Conservation (phyloP, 306 rosid species). For the Vicia sativa region DNA sequence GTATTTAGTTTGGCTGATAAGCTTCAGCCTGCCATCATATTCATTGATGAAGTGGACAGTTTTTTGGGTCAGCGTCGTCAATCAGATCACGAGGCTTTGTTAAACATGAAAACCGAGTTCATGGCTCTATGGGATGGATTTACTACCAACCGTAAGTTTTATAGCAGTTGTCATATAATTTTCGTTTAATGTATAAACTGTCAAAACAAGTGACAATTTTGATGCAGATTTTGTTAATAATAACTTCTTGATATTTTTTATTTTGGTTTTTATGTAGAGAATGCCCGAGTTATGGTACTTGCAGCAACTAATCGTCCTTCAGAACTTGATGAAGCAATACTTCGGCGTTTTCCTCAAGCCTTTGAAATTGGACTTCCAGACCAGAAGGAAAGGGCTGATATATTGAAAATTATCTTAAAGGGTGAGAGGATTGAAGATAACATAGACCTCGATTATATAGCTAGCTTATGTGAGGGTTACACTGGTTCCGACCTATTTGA, state of each 20-base stretch:
- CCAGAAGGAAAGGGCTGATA: conserved; percentile 75
- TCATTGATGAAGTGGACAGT: conserved; percentile 98
- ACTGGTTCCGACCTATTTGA: conserved; percentile 96
- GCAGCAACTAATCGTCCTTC: conserved; percentile 99
- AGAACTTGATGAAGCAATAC: conserved; percentile 98
- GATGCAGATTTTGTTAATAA: conserved; percentile 2
- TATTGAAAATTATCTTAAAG: conserved; percentile 80
- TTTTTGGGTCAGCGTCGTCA: conserved; percentile 96
- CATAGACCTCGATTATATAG: conserved; percentile 61
- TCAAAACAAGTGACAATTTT: conserved; percentile 23
- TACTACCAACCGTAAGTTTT: conserved; percentile 89
- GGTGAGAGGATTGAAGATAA: conserved; percentile 72
- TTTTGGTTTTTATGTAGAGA: conserved; percentile 48
- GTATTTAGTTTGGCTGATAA: conserved; percentile 96
- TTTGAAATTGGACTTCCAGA: conserved; percentile 92
- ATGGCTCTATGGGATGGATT: conserved; percentile 99
- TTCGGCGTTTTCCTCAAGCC: conserved; percentile 95
- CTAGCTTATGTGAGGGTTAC: conserved; percentile 78
- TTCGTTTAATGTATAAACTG: background rate
- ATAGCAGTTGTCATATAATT: background rate
- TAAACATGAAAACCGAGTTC: conserved; percentile 98
- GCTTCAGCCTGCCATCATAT: conserved; percentile 97
- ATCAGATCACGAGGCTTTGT: conserved; percentile 87
- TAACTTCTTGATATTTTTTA: conserved; percentile 1
- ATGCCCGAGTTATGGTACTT: conserved; percentile 95